Evolutionary conservation across 2,329 filamentous ascomycete species (phyloP).

Genomic region (Aspergillus sp.): DNA sequence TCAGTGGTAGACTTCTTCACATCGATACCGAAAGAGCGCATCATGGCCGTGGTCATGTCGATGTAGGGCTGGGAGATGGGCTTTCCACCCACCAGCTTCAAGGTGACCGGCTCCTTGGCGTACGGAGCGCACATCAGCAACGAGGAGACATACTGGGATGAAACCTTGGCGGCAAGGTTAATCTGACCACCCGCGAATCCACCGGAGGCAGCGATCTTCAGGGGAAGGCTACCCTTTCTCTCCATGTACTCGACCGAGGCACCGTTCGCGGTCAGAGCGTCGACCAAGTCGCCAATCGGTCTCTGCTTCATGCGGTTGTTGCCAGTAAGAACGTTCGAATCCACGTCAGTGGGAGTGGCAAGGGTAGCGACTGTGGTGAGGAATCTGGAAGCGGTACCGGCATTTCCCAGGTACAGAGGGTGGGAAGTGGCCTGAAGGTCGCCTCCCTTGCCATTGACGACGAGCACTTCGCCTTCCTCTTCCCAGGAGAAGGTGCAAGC

Average conservation of each 20-base stretch:
- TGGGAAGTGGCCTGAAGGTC: conserved; percentile 72
- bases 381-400: conserved; percentile 93
- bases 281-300: conserved; percentile 89
- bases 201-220: conserved; percentile 77
- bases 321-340: conserved; percentile 80
- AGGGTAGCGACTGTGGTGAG: conserved; percentile 88
- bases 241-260: conserved; percentile 85
- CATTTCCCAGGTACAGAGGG: conserved; percentile 90
- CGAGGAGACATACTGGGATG: conserved; percentile 98
- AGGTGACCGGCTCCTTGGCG: conserved; percentile 87
- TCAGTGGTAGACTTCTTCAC: conserved; percentile 77
- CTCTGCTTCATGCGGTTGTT: conserved; percentile 96
- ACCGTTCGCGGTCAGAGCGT: conserved; percentile 83
- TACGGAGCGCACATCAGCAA: conserved; percentile 96
- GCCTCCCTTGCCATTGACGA: conserved; percentile 89
- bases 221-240: conserved; percentile 76
- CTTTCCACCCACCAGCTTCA: conserved; percentile 91
- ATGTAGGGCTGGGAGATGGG: conserved; percentile 97
- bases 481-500: conserved; percentile 93
- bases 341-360: conserved; percentile 64
- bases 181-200: conserved; percentile 86
- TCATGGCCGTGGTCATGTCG: conserved; percentile 98
- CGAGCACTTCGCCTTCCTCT: conserved; percentile 85
- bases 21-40: conserved; percentile 83
- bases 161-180: conserved; percentile 89